These are phyloP conservation scores for Immersiella caudata DNA, from an alignment of 495 filamentous ascomycete genomes.

Conservation along the genomic window DNA sequence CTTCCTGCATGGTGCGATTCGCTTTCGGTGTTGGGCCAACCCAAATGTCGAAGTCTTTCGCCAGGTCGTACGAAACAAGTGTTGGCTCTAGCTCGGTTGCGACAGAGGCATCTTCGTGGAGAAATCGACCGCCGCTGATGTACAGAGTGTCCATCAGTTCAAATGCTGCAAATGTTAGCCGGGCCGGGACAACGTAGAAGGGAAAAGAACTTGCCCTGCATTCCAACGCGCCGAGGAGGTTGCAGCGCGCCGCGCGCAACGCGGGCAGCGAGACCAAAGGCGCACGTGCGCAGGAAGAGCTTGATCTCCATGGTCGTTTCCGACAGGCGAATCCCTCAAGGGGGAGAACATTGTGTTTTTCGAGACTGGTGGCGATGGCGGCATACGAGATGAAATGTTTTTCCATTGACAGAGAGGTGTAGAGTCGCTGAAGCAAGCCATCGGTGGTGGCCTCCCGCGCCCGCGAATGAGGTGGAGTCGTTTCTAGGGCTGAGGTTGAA, in stretches of 20 bases:
- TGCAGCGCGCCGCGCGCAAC: neutral
- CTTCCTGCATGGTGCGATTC: neutral
- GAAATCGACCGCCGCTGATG: neutral
- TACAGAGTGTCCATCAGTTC: neutral
- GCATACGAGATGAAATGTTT: too few relatives aligned
- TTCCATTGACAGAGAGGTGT: too few relatives aligned
- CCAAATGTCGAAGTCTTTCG: neutral
- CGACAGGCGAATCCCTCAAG: neutral
- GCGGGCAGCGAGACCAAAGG: neutral
- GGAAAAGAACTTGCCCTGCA: neutral
- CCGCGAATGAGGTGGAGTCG: too few relatives aligned
- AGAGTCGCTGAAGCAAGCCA: too few relatives aligned
- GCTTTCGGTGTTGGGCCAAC: neutral
- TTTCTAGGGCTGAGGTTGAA: too few relatives aligned
- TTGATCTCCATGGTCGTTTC: neutral
- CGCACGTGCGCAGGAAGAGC: neutral
- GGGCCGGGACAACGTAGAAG: neutral
- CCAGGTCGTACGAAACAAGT: constrained; percentile 2
- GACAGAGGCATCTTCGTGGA: neutral
- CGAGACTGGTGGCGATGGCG: too few relatives aligned
- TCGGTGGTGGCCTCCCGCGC: too few relatives aligned
- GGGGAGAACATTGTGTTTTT: too few relatives aligned
- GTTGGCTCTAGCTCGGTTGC: neutral
- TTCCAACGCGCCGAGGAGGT: neutral
- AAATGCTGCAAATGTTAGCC: neutral